These are phyloP conservation scores for Brassica carinata DNA, from an alignment of 345 rosid genomes.

Conservation along the genomic window DNA sequence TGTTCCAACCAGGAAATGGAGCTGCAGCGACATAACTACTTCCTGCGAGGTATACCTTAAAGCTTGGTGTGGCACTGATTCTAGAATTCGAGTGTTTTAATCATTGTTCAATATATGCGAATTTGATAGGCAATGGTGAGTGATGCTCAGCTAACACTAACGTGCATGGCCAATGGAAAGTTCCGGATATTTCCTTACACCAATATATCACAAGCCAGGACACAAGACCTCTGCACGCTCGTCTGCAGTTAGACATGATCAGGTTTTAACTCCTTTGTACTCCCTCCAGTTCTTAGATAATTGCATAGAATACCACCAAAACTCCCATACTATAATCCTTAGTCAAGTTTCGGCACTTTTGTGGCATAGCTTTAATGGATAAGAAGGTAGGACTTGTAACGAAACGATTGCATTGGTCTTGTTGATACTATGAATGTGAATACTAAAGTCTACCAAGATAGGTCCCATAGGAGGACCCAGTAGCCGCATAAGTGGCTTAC, in stretches of 20 bases:
- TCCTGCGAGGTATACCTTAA: conserved; percentile 63
- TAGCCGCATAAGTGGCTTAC: conserved; percentile 31
- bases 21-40: conserved; percentile 64
- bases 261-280: conserved; percentile 16
- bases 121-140: conserved; percentile 58
- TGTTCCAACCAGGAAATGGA: conserved; percentile 68
- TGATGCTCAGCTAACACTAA: conserved; percentile 61
- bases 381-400: conserved; percentile 4
- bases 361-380: background rate
- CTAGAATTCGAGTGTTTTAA: background rate
- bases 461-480: conserved; percentile 32
- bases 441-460: conserved; percentile 29
- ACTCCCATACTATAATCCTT: conserved; percentile 5
- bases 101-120: background rate
- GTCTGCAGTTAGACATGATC: conserved; percentile 53
- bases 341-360: background rate
- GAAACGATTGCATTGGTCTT: conserved; percentile 20
- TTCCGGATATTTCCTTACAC: conserved; percentile 65
- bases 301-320: conserved; percentile 25
- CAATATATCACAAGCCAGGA: conserved; percentile 62
- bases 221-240: conserved; percentile 72
- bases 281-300: conserved; percentile 4
- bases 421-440: conserved; percentile 29
- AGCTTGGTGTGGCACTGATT: background rate
- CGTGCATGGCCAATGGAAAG: conserved; percentile 67